Base-by-base conservation (phyloP, 1,284 basidiomycete genomes). In the Psilocybe mexicana region DNA sequence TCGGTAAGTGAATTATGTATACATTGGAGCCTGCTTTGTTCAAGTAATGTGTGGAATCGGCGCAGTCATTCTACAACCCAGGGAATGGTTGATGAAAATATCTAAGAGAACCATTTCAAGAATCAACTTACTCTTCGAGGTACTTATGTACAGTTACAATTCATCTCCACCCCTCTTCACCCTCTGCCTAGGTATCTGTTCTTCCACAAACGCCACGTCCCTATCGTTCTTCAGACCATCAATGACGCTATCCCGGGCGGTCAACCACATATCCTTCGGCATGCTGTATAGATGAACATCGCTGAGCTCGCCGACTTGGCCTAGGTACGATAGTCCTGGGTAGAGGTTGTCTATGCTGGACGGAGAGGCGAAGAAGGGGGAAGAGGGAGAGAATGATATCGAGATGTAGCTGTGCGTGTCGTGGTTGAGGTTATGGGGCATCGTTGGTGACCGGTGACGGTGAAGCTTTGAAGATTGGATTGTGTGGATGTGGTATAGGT, bases 271-370 rank as follows among this genome's bases (percentile, higher is more conserved):
- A 3, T 67, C 62, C 46, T 76, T 77, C 1, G 76, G 69, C 11
- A 79, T 70, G 61, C 74, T 74, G 60, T 74, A 73, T 14, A 79
- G 62, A 43, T 78, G 77, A 11, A 78, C 74, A 45, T 79, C 76
- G 26, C 66, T 43, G 55, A 79, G 63, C 58, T 69, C 68, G 25
- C 76, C 77, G 14, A 77, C 76, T 60, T 74, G 75, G 12, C 77
- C 77, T 7, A 75, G 69, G 53, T 78, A 70, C 5, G 65, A 64
- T 12, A 77, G 64, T 18, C 65, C 66, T 5, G 74, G 72, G 53
- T 76, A 72, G 26, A 70, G 57, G 24, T 58, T 52, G 5, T 66
- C 64, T 1, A 79, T 67, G 24, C 70, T 64, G 6, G 66, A 62
- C 30, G 74, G 74, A 6, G 63, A 53, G 2, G 55, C 35, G 43